Percentiles rank a stretch among this genome's conserved stretches.
These are phyloP conservation scores for Mikania micrantha DNA, from an alignment of 129 eudicot genomes.

Conservation along the genomic window DNA sequence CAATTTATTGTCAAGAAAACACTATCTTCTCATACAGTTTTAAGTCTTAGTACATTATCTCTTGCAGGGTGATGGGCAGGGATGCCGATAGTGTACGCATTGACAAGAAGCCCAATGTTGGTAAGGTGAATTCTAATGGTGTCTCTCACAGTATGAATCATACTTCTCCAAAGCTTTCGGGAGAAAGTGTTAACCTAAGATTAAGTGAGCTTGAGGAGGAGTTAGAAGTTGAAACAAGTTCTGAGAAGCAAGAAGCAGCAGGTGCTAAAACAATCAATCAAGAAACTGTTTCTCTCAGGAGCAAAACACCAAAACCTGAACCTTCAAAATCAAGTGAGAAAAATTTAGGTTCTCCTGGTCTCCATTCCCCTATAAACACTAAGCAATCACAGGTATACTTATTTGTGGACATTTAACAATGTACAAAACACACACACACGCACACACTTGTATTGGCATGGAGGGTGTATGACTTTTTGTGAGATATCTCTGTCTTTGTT, in stretches of 20 bases:
- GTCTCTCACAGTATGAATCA: slow-evolving; percentile 28
- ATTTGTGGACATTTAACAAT: no score
- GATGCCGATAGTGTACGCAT: slow-evolving; percentile 46
- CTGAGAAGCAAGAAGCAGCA: slow-evolving; percentile 46
- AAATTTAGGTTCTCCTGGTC: slow-evolving; percentile 37
- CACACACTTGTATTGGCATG: background rate
- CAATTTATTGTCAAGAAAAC: background rate
- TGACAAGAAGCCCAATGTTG: slow-evolving; percentile 56
- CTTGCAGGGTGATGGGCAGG: slow-evolving; percentile 80
- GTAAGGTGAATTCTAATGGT: slow-evolving; percentile 46
- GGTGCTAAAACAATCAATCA: slow-evolving; percentile 38
- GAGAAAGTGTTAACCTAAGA: slow-evolving; percentile 33
- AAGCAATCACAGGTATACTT: slow-evolving; percentile 48
- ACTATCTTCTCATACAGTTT: background rate
- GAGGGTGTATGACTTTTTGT: no score
- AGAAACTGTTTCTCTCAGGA: slow-evolving; percentile 34
- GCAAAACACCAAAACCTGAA: slow-evolving; percentile 37
- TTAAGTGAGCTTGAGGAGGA: slow-evolving; percentile 33
- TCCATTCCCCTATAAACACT: slow-evolving; percentile 36
- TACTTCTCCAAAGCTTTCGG: slow-evolving; percentile 37
- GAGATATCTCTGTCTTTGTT: no score
- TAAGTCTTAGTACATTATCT: background rate
- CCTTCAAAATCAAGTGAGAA: slow-evolving; percentile 58
- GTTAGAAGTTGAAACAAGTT: slow-evolving; percentile 28
- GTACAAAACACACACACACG: no score